These are phyloP conservation scores for Arxiozyma bovina DNA, from an alignment of 1,139 yeast species.

Conservation along the genomic window DNA sequence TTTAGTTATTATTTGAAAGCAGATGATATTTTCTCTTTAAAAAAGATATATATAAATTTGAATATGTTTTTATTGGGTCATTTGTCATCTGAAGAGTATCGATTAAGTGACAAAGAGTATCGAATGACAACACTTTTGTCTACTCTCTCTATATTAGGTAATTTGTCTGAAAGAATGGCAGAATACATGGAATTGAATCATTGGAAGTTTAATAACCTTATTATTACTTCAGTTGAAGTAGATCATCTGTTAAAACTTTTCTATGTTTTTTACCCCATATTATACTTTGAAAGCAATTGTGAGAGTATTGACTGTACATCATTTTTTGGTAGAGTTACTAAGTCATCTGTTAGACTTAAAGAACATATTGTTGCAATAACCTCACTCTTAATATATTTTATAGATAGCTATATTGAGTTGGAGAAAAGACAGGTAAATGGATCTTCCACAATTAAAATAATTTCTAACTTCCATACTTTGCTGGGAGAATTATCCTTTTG, in stretches of 20 bases:
- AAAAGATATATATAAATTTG: slow-evolving; percentile 49
- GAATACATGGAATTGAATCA: slow-evolving; percentile 7
- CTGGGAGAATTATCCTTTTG: slow-evolving; percentile 66
- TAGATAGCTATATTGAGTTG: slow-evolving; percentile 17
- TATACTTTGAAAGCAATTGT: slow-evolving; percentile 35
- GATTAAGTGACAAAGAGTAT: slow-evolving; percentile 13
- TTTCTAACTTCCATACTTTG: slow-evolving; percentile 60
- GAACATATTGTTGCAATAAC: slow-evolving; percentile 42
- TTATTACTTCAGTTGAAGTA: slow-evolving; percentile 15
- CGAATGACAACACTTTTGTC: slow-evolving; percentile 32
- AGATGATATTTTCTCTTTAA: slow-evolving; percentile 36
- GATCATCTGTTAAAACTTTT: slow-evolving; percentile 32
- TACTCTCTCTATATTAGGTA: slow-evolving; percentile 41
- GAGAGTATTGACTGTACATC: slow-evolving; percentile 18
- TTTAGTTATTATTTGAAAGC: slow-evolving; percentile 48
- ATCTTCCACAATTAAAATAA: slow-evolving; percentile 26
- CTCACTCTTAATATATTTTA: slow-evolving; percentile 34
- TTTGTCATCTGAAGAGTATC: slow-evolving; percentile 29
- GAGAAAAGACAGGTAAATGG: slow-evolving; percentile 15
- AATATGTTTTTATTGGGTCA: slow-evolving; percentile 37
- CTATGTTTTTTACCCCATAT: slow-evolving; percentile 36
- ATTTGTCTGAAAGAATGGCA: slow-evolving; percentile 15
- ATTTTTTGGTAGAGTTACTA: slow-evolving; percentile 27
- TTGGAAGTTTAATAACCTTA: slow-evolving; percentile 8
- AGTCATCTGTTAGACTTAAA: slow-evolving; percentile 39